Evolutionary conservation across 371 early-diverging fungal species (phyloP), one percentile per base, ranked within the genome.

Genomic region (Apophysomyces sp.): DNA sequence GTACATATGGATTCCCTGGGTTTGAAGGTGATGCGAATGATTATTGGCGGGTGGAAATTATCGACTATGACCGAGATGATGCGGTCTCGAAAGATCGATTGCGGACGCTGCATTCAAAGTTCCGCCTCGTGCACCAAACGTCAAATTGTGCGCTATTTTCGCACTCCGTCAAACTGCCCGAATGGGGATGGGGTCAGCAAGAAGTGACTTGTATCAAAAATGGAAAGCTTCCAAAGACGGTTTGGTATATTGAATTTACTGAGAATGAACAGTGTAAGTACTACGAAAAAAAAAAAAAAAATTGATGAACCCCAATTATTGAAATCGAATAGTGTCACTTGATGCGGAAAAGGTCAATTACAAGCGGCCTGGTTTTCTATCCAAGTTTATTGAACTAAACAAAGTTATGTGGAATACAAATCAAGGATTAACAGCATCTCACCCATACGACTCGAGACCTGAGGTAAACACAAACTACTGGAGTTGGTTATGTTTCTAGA

Each of bases 161-260:
- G 1, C 91, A 89, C 62, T 64, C 67, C 12, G 84, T 86, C 27
- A 89, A 91, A 76, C 76, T 96, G 16, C 99, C 99, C n/a, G 89
- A 91, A 27, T 99, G 99, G 99, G 99, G 92, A 3, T 97, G 90
- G 78, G 85, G 86, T 26, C 99, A 99, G 75, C 93, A 92, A 60
- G 98, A 99, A 72, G 93, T 99, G 18, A 92, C 90, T 2, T 93
- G 94, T 66, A 88, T 92, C 60, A 74, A 83, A 31, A 82, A 82
- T 31, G 89, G 89, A 1, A 75, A 74, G 55, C 70, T 76, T 11
- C 78, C 85, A n/a, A 89, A 86, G 63, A 80, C 87, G 1, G 61
- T 86, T 16, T 93, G 92, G 91, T 74, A 79, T 58, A 68, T 89
- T 60, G 87, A 86, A 54, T 69, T 81, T 27, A 81, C 81, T 49